Base-by-base conservation (phyloP, 2,329 filamentous ascomycete species). In the Epichloe elymi region DNA sequence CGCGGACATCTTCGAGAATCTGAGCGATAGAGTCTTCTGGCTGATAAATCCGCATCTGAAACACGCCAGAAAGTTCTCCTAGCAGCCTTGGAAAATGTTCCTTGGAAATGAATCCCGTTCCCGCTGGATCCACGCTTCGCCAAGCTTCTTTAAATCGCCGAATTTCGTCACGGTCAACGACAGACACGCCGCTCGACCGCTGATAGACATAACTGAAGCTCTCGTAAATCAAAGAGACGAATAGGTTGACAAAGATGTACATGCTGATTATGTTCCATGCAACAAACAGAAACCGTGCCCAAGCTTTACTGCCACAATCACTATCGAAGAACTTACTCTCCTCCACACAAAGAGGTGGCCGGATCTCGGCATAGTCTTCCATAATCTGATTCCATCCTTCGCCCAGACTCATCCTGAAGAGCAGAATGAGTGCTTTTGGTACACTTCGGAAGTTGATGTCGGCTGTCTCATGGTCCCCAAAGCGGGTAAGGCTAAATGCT, bases 181-280 rank as follows among this genome's bases (percentile, higher is more conserved):
- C 85, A 5, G 86, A 88, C 59, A 96, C 77, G n/a, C 89, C 88
- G 61, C 87, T 95, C 54, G 91, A 96, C 56, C 89, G 82, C 70
- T 98, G 94, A 65, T 97, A 98, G 56, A 98, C 93, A 62, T 98
- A 98, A 65, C 89, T 95, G 75, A 98, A 98, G 69, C 90, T 97
- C 72, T 98, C 93, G 70, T 94, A 98, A 59, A 98, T 98, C 65
- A 98, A 82, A 46, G 93, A 98, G 53, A 98, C 91, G 67, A 98
- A 98, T 63, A 98, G 72, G 63, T 91, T 96, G 63, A 97, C 91
- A 62, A 98, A 98, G 61, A 98, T 95, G 70, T 98, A 98, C 93
- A 98, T 98, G 85, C 91, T 97, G 68, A 98, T 78, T 61, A 98
- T 91, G 72, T 98, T 98, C 93, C 93, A 98, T 4, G 85, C 81